These are phyloP conservation scores for Porphyrellus cyaneotinctus DNA, from an alignment of 768 basidiomycete species.

Conservation along the genomic window DNA sequence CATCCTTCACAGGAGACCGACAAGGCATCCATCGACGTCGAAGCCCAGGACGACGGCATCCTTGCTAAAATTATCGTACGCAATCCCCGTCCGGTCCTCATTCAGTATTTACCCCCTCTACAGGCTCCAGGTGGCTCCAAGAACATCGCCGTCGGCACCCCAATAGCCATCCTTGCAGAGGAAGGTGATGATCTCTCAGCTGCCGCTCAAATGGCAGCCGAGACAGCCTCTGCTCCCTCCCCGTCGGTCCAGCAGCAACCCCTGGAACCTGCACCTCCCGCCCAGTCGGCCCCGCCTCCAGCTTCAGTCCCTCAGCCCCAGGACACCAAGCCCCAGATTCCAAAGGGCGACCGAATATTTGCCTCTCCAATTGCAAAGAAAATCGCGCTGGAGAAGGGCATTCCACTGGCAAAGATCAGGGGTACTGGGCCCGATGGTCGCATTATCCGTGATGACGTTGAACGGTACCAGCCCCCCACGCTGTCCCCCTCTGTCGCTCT, in stretches of 20 bases:
- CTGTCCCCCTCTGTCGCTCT: conserved; percentile 41
- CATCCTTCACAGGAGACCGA: conserved; percentile 80
- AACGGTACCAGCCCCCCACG: conserved; percentile 69
- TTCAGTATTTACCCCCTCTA: neutral
- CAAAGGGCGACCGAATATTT: conserved; percentile 79
- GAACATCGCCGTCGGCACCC: conserved; percentile 77
- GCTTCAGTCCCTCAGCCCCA: conserved; percentile 33
- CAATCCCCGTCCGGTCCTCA: conserved; percentile 1
- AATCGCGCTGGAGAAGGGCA: conserved; percentile 90
- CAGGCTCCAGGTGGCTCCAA: conserved; percentile 85
- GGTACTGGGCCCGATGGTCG: conserved; percentile 93
- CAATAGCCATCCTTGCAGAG: conserved; percentile 90
- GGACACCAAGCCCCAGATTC: conserved; percentile 52
- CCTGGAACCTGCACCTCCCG: conserved; percentile 41
- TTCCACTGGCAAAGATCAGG: conserved; percentile 86
- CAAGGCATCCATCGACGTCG: conserved; percentile 99
- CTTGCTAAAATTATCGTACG: conserved; percentile 95
- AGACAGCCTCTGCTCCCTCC: conserved; percentile 46
- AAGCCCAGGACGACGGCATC: conserved; percentile 96
- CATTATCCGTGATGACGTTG: conserved; percentile 92
- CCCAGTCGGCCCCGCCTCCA: conserved; percentile 33
- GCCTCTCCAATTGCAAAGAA: conserved; percentile 96
- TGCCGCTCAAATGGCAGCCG: conserved; percentile 66
- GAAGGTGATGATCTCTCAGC: conserved; percentile 93
- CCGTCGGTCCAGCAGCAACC: conserved; percentile 33